Evolutionary conservation across 2,329 filamentous ascomycete genomes (phyloP), one percentile per base, ranked within the genome.

Genomic region (Cadophora malorum): DNA sequence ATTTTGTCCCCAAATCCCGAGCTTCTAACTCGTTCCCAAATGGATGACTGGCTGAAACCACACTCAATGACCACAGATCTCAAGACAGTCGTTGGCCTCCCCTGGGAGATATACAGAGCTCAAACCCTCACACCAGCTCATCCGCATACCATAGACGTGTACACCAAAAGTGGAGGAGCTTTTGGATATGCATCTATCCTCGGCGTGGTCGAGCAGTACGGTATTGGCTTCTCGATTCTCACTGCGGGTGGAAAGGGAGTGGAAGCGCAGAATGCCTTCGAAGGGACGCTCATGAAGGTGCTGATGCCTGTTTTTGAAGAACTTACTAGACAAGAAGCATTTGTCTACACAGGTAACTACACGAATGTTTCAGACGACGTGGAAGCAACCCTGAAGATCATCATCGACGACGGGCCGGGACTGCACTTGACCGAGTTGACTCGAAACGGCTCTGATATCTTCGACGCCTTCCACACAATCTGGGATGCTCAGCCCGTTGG

Each of bases 101-200:
- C 61, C 16, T 64, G 49, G 61, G 61, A 64, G 10, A 64, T 64
- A 5, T 64, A 53, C 31, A 28, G 61, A 33, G 8, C 47, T 12
- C 21, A 52, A 33, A 64, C 28, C n/a, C 47, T 64, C 31, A 64
- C 61, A 12, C 49, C 61, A 25, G 28, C 45, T 35, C 61, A 64
- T 45, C 47, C 61, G 3, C 49, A 64, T 38, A 55, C 61, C 12
- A 64, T 64, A 10, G 61, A 64, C n/a, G 52, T 64, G 4, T 64
- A 64, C 61, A 53, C 61, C 14, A 64, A 64, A 38, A 21, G 38
- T 10, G 61, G 61, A 21, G 49, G 14, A 33, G 61, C 61, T 3
- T 33, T 50, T 16, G 61, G 45, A n/a, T 63, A 63, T 31, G 28
- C 23, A n/a, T 7, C 41, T 5, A 50, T 31, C 6, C 47, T 63